Conservation (phyloP, 768 basidiomycete species). For the Podaxis sp. region DNA sequence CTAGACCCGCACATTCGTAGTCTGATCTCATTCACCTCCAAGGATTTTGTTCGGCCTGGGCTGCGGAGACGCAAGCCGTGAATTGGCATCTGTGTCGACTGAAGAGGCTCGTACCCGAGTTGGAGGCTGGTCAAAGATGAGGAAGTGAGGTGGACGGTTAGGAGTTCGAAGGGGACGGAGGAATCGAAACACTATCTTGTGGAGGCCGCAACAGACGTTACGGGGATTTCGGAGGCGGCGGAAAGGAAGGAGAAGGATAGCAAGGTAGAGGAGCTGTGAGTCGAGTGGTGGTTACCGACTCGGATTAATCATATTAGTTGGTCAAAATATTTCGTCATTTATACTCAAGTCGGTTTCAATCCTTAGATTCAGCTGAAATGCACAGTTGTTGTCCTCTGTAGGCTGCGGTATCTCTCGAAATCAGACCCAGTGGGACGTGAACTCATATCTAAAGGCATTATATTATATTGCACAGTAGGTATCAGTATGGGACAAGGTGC, state of each 20-base stretch:
- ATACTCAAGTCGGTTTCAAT: too few species aligned
- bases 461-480: too few species aligned
- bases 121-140: slow-evolving; percentile 60
- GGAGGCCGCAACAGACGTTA: slow-evolving; percentile 78
- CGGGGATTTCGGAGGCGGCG: slow-evolving; percentile 19
- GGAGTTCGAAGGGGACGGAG: slow-evolving; percentile 45
- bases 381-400: too few species aligned
- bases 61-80: not conserved
- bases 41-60: not conserved
- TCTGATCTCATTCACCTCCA: not conserved
- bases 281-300: too few species aligned
- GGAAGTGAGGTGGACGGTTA: slow-evolving; percentile 47
- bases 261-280: not conserved
- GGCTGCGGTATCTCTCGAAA: too few species aligned
- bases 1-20: not conserved
- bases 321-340: too few species aligned
- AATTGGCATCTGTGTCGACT: not conserved
- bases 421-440: too few species aligned
- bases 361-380: too few species aligned
- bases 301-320: too few species aligned
- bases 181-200: slow-evolving; percentile 68
- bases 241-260: not conserved
- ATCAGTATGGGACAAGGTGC: too few species aligned
- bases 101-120: not conserved
- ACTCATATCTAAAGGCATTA: too few species aligned